phyloP scores from a whole-genome alignment of 2,329 filamentous ascomycete genomes.

The Blastomyces silverae region DNA sequence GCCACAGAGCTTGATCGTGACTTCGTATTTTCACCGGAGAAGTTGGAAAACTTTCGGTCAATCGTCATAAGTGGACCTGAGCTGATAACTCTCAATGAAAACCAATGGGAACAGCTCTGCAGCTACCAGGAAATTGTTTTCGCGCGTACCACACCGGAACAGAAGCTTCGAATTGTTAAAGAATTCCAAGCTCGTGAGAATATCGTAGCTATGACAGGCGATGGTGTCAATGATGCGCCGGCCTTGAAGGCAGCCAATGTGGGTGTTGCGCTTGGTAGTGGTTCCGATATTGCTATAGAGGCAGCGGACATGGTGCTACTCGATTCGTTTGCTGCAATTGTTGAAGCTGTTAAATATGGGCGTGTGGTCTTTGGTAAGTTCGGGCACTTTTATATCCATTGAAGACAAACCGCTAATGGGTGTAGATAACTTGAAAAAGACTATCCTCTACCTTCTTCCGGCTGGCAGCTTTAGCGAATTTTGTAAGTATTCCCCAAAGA shows the following conservation, averaged over 20 bases:
- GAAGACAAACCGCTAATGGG: slow-evolving; percentile 12
- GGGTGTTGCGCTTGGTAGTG: slow-evolving; percentile 53
- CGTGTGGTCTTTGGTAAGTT: slow-evolving; percentile 57
- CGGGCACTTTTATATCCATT: neutral
- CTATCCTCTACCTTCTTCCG: slow-evolving; percentile 64
- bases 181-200: slow-evolving; percentile 59
- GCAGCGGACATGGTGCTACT: slow-evolving; percentile 57
- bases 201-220: slow-evolving; percentile 50
- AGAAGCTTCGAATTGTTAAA: slow-evolving; percentile 72
- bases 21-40: slow-evolving; percentile 16
- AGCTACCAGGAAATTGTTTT: slow-evolving; percentile 68
- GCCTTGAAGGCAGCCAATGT: slow-evolving; percentile 54
- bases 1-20: slow-evolving; percentile 47
- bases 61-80: slow-evolving; percentile 62
- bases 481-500: slow-evolving; percentile 27
- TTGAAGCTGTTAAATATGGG: slow-evolving; percentile 65
- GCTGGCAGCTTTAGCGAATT: slow-evolving; percentile 70
- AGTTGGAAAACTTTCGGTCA: slow-evolving; percentile 35
- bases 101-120: slow-evolving; percentile 62
- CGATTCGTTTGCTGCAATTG: slow-evolving; percentile 64
- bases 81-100: slow-evolving; percentile 56
- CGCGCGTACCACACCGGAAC: slow-evolving; percentile 67
- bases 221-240: slow-evolving; percentile 47
- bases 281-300: slow-evolving; percentile 56
- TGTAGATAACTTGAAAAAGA: slow-evolving; percentile 67